Conservation (phyloP, 139 green algal species). For the Chlorella sp. region DNA sequence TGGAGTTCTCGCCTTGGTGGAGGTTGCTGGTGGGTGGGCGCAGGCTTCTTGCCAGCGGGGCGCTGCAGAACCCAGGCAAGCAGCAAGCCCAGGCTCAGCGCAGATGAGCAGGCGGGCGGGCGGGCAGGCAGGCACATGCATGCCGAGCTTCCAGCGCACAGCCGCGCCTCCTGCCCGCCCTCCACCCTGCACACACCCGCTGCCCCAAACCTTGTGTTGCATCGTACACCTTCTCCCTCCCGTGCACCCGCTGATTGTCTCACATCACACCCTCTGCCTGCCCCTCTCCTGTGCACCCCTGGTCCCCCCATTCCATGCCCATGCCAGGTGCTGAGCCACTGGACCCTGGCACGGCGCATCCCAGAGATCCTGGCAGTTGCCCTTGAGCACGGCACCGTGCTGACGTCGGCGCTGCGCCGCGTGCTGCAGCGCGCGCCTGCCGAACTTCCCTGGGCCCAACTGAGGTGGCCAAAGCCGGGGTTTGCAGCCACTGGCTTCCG, state of each 20-base stretch:
- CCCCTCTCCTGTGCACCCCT: background rate
- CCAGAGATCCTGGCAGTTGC: background rate
- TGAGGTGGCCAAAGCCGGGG: background rate
- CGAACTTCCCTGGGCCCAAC: background rate
- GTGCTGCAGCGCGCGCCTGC: background rate
- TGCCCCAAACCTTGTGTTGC: background rate
- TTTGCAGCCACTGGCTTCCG: slow-evolving; percentile 40
- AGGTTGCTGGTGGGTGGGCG: background rate
- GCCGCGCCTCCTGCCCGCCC: too few relatives aligned
- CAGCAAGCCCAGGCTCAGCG: too few relatives aligned
- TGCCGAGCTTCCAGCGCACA: background rate
- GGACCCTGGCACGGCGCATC: slow-evolving; percentile 6
- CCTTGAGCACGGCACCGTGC: background rate
- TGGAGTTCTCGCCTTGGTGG: background rate
- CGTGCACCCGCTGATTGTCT: background rate
- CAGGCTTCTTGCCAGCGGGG: background rate
- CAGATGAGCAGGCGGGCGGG: background rate
- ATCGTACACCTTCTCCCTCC: too few relatives aligned
- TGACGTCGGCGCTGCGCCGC: background rate
- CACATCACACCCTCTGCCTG: background rate
- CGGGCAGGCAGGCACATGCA: too few relatives aligned
- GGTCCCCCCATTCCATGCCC: background rate
- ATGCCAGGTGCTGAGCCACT: slow-evolving; percentile 25
- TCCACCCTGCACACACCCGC: background rate
- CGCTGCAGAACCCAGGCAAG: too few relatives aligned